Conservation (phyloP, 2,329 filamentous ascomycete genomes). For the Fusarium sp. region DNA sequence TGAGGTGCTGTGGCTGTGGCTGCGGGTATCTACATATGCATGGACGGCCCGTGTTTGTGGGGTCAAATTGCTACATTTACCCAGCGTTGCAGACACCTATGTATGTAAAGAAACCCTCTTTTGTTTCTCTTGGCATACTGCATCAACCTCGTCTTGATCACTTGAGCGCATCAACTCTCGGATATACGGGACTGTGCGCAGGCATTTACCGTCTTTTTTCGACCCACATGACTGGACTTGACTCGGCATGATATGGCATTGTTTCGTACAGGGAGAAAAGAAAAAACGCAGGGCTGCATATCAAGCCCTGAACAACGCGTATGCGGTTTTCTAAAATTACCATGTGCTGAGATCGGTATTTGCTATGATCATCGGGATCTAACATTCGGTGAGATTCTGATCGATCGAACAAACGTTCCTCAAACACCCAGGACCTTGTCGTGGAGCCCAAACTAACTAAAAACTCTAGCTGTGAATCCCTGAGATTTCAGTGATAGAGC, state of each 20-base stretch:
- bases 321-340: constrained; percentile 13
- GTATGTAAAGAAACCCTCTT: no score
- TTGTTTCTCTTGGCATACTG: no score
- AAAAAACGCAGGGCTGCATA: constrained; percentile 12
- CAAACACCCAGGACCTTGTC: constrained; percentile 8
- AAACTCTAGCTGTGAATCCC: constrained; percentile 5
- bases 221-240: constrained; percentile 4
- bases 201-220: constrained; percentile 17
- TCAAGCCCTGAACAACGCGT: constrained; percentile 2
- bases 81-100: neutral
- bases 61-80: neutral
- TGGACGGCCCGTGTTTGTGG: constrained; percentile 1
- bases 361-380: constrained; percentile 23
- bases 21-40: constrained; percentile 7
- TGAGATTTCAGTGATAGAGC: constrained; percentile 4
- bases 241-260: neutral
- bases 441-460: constrained; percentile 12
- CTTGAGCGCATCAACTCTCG: neutral
- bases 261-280: neutral
- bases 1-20: constrained; percentile 1
- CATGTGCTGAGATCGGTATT: constrained; percentile 15
- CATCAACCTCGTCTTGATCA: neutral
- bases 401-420: constrained; percentile 15
- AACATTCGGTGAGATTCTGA: constrained; percentile 1
- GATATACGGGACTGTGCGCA: neutral